A percentile compares a stretch with the other conserved stretches of the same genome.
These are phyloP conservation scores for Pichia sp. DNA, from an alignment of 1,139 yeast genomes.

Conservation along the genomic window DNA sequence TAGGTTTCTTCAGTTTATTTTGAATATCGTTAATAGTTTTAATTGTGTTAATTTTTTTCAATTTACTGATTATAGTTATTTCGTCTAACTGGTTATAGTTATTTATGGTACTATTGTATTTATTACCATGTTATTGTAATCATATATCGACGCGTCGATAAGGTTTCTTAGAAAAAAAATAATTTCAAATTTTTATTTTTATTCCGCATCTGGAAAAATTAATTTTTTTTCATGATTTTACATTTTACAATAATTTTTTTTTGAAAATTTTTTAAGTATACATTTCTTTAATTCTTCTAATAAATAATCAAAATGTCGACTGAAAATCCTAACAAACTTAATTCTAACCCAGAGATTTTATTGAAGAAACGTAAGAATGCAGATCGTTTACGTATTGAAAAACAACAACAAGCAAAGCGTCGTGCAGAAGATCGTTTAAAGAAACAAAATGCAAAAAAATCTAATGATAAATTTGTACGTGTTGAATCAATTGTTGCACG, in stretches of 20 bases:
- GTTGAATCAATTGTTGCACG: constrained; percentile 68
- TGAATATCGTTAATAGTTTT: too few relatives aligned
- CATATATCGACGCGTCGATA: background rate
- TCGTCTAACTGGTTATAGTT: too few relatives aligned
- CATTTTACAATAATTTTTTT: background rate
- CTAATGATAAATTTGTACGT: constrained; percentile 50
- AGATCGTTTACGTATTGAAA: constrained; percentile 55
- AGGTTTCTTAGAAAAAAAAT: background rate
- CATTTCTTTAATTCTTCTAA: background rate
- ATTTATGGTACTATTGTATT: background rate
- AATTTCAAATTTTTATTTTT: background rate
- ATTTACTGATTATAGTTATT: too few relatives aligned
- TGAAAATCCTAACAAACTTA: constrained; percentile 28
- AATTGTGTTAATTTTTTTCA: too few relatives aligned
- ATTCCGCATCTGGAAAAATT: background rate
- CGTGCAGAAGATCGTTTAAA: constrained; percentile 35
- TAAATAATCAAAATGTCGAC: constrained; percentile 2
- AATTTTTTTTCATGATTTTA: constrained; percentile 1
- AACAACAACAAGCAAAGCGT: constrained; percentile 34
- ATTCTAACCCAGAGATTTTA: constrained; percentile 69
- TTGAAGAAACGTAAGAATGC: constrained; percentile 73
- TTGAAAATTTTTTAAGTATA: background rate
- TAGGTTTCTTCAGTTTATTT: too few relatives aligned
- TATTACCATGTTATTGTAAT: background rate
- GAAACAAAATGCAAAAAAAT: constrained; percentile 35